Evolutionary conservation across 139 green algal species (phyloP).

Genomic region (Coelastrella sp.): DNA sequence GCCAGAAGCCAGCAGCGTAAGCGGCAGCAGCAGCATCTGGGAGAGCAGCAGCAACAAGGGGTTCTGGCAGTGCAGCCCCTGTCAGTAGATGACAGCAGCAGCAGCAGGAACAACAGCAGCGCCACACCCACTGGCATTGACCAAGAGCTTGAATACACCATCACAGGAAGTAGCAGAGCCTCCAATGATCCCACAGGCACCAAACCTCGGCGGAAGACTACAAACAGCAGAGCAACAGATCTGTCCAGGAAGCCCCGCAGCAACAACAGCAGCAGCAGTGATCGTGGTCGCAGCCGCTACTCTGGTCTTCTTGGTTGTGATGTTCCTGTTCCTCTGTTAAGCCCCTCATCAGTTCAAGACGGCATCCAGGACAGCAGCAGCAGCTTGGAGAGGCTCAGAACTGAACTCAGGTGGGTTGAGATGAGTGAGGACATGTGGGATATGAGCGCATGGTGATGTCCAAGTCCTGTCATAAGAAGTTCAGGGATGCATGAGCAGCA

Average conservation of each 20-base stretch:
- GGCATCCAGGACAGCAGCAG: background rate
- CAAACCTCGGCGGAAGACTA: background rate
- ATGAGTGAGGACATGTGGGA: background rate
- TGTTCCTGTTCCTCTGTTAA: constrained; percentile 3
- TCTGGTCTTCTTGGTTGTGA: background rate
- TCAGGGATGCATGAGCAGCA: no score
- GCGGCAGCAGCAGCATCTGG: background rate
- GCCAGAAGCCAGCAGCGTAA: no score
- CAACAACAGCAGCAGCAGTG: background rate
- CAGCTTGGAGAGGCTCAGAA: constrained; percentile 36
- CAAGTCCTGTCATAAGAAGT: background rate
- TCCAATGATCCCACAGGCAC: background rate
- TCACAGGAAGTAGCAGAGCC: constrained; percentile 3
- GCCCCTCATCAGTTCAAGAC: constrained; percentile 33
- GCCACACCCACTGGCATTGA: no score
- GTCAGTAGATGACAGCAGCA: background rate
- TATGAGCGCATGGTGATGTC: background rate
- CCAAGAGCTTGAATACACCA: background rate
- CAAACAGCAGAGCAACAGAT: background rate
- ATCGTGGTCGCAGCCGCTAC: no score
- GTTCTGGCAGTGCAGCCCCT: constrained; percentile 22
- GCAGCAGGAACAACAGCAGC: background rate
- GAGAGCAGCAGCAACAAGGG: constrained; percentile 9
- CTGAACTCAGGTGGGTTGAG: constrained; percentile 1
- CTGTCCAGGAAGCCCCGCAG: no score